Base-by-base conservation (phyloP, 345 rosid genomes). In the Kernera saxatilis region DNA sequence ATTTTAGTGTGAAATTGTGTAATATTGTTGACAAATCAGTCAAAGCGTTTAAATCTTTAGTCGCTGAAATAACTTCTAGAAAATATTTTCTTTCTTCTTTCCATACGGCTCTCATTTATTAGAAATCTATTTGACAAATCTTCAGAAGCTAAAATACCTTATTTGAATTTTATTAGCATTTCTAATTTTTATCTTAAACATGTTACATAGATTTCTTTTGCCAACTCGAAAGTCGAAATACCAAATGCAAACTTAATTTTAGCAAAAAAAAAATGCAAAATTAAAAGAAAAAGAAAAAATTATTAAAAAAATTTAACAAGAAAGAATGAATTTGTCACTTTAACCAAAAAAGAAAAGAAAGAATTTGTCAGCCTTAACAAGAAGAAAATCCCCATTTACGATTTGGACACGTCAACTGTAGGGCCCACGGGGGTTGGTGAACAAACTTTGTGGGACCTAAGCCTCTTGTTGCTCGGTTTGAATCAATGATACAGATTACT, bases 391-490 rank as follows among this genome's bases (percentile, higher is more conserved):
- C 0, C 21, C 10, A n/a, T 2, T 43, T 23, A 2, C 23, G 48
- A 41, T 40, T 15, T 35, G 9, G 64, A 72, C 71, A 44, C 64
- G 50, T 72, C 57, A 54, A 18, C 65, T 43, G 4, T 18, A 33
- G 71, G 77, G 64, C 17, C 76, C 64, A 64, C 40, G 40, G 70
- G 50, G 32, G 64, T 72, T 54, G 77, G 71, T 72, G 71, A 72
- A 64, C 65, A 1, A 72, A 45, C 32, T 13, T 0, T 44, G 57
- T 72, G 40, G 64, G 70, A 39, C 32, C 46, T 11, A 15, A 2
- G 33, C 29, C 5, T 43, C 2, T 54, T 54, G 69, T 45, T 22
- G 46, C 37, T 11, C 6, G 0, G 54, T 41, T 21, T 1, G 21
- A 1, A 30, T n/a, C 23, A 19, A 19, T 5, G 22, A 23, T 49